A percentile compares a stretch with the other conserved stretches of the same genome.
Evolutionary conservation across 768 basidiomycete genomes (phyloP).

Genomic region (Hericium rajendrae): DNA sequence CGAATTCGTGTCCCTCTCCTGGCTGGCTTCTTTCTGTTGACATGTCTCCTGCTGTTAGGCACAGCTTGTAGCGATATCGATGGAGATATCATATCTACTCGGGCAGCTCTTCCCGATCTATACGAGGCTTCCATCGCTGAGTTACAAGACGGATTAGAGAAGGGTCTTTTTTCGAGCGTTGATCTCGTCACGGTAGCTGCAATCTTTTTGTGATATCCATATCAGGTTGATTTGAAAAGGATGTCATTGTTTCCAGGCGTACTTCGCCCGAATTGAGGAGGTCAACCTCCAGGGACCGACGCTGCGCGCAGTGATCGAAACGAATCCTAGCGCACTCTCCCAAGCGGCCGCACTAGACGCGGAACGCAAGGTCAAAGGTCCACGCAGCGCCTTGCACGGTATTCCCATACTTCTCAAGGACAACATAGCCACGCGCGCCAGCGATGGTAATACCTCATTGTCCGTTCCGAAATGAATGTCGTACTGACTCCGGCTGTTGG

Average conservation of each 20-base stretch:
- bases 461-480: conserved; percentile 46
- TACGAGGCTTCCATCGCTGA: conserved; percentile 32
- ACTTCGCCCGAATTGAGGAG: conserved; percentile 33
- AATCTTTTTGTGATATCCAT: background rate
- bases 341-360: conserved; percentile 25
- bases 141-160: conserved; percentile 28
- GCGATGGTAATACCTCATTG: conserved; percentile 17
- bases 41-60: too few species aligned
- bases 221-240: background rate
- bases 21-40: too few species aligned
- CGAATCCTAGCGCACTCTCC: conserved; percentile 27
- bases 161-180: conserved; percentile 29
- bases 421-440: conserved; percentile 23
- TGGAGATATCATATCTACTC: background rate
- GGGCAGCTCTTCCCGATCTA: conserved; percentile 25
- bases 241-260: conserved; percentile 21
- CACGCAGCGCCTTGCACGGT: conserved; percentile 24
- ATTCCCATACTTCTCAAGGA: conserved; percentile 28
- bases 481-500: conserved; percentile 23
- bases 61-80: too few species aligned
- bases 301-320: conserved; percentile 32
- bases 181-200: conserved; percentile 28
- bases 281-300: conserved; percentile 30
- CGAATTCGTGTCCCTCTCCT: too few species aligned
- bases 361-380: conserved; percentile 15